phyloP scores from a whole-genome alignment of 192 early-diverging fungal species.

The Chytriomyces hyalinus region DNA sequence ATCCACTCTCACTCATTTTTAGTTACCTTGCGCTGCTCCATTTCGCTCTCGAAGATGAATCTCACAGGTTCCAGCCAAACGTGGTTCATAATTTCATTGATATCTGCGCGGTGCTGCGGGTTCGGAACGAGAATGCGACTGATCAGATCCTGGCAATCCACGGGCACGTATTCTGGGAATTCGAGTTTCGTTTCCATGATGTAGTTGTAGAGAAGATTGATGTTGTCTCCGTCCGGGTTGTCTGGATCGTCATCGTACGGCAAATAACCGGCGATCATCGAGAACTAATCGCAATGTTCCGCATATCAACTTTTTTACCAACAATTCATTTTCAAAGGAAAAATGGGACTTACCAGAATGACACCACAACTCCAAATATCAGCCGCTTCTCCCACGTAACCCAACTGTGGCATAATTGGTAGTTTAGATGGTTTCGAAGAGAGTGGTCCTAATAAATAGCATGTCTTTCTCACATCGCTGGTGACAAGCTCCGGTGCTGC shows the following conservation, averaged over 20 bases:
- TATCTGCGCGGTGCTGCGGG: conserved; percentile 53
- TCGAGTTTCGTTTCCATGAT: conserved; percentile 65
- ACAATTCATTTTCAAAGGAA: neutral
- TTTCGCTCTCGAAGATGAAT: conserved; percentile 43
- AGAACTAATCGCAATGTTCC: conserved; percentile 38
- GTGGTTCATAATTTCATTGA: conserved; percentile 60
- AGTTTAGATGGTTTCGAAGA: neutral
- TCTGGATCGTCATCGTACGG: conserved; percentile 68
- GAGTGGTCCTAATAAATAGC: neutral
- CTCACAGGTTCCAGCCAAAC: conserved; percentile 43
- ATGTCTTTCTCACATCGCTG: conserved; percentile 67
- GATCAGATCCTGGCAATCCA: conserved; percentile 54
- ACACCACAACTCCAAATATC: conserved; percentile 99
- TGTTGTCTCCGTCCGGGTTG: conserved; percentile 65
- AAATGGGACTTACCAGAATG: conserved; percentile 64
- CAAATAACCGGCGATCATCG: conserved; percentile 68
- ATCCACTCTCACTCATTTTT: neutral
- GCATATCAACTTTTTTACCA: too few relatives aligned
- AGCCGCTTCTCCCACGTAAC: conserved; percentile 96
- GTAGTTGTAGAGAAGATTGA: conserved; percentile 67
- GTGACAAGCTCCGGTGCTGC: conserved; percentile 98
- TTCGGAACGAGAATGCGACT: conserved; percentile 61
- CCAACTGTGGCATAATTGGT: conserved; percentile 38
- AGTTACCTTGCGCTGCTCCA: conserved; percentile 6
- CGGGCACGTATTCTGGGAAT: conserved; percentile 59